Evolutionary conservation across 345 rosid genomes (phyloP).

Genomic region (Reutealis trisperma): DNA sequence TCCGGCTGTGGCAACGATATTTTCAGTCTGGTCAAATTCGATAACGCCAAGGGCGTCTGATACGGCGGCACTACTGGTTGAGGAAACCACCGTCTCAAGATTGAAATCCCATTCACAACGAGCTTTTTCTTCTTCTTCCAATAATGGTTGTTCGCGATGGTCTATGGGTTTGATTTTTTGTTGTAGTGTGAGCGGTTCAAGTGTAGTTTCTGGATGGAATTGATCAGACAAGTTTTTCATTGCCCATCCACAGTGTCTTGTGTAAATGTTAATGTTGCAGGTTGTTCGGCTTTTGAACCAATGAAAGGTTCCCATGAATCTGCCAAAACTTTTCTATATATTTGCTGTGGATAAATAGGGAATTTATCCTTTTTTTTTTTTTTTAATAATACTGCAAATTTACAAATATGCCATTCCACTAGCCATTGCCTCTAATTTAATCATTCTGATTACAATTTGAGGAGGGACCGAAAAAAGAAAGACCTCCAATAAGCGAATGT

Average conservation of each 20-base stretch:
- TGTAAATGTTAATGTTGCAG: constrained; percentile 21
- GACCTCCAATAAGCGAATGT: too few species aligned
- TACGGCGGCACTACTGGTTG: constrained; percentile 33
- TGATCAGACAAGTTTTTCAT: constrained; percentile 43
- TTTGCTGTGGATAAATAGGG: background rate
- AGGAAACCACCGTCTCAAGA: constrained; percentile 50
- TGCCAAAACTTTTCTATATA: background rate
- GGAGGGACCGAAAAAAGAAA: too few species aligned
- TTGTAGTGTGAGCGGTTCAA: background rate
- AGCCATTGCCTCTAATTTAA: background rate
- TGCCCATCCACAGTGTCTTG: constrained; percentile 55
- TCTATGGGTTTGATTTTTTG: background rate
- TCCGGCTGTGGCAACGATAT: constrained; percentile 75
- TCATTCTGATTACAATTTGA: too few species aligned
- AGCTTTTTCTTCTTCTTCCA: constrained; percentile 24
- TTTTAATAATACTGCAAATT: background rate
- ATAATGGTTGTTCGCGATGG: background rate
- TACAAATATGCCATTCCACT: constrained; percentile 5
- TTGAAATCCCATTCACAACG: constrained; percentile 71
- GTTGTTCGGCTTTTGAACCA: constrained; percentile 41
- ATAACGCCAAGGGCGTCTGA: constrained; percentile 75
- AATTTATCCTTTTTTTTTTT: too few species aligned
- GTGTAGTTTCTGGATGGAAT: constrained; percentile 5
- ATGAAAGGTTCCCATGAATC: constrained; percentile 42
- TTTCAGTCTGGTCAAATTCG: constrained; percentile 65